A percentile compares a stretch with the other conserved stretches of the same genome.
phyloP scores from a whole-genome alignment of 768 basidiomycete species.

The Lyophyllum semitale region DNA sequence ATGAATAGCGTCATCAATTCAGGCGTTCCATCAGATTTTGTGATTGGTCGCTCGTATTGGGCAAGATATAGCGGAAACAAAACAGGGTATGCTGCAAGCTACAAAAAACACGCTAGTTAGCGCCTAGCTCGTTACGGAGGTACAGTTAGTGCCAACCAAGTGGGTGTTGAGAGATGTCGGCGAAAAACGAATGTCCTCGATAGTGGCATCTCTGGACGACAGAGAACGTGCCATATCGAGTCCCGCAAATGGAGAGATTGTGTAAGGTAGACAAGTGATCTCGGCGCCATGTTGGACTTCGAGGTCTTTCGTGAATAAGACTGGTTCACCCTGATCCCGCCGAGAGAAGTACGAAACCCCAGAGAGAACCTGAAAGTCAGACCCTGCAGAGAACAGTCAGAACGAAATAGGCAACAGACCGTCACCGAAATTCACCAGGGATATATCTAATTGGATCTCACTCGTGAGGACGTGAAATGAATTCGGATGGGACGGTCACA shows the following conservation, averaged over 20 bases:
- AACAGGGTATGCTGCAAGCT: conserved; percentile 65
- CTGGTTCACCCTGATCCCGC: conserved; percentile 23
- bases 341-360: conserved; percentile 38
- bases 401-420: neutral
- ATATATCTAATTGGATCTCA: conserved; percentile 38
- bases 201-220: conserved; percentile 33
- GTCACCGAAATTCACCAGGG: conserved; percentile 35
- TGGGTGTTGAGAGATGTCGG: conserved; percentile 45
- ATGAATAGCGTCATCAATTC: conserved; percentile 28
- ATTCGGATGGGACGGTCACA: conserved; percentile 25
- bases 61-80: conserved; percentile 65
- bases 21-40: conserved; percentile 9
- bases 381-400: conserved; percentile 32
- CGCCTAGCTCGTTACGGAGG: neutral
- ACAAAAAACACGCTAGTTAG: neutral
- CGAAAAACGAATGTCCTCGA: conserved; percentile 41
- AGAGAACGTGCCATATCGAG: conserved; percentile 36
- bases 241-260: conserved; percentile 52
- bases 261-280: conserved; percentile 59
- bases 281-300: conserved; percentile 49
- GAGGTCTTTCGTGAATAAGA: conserved; percentile 52
- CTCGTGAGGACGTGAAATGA: conserved; percentile 8
- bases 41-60: conserved; percentile 39
- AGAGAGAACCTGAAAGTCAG: conserved; percentile 46
- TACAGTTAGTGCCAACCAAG: conserved; percentile 38